phyloP scores from a whole-genome alignment of 768 basidiomycete species.

The Strobilomyces dryophilus region DNA sequence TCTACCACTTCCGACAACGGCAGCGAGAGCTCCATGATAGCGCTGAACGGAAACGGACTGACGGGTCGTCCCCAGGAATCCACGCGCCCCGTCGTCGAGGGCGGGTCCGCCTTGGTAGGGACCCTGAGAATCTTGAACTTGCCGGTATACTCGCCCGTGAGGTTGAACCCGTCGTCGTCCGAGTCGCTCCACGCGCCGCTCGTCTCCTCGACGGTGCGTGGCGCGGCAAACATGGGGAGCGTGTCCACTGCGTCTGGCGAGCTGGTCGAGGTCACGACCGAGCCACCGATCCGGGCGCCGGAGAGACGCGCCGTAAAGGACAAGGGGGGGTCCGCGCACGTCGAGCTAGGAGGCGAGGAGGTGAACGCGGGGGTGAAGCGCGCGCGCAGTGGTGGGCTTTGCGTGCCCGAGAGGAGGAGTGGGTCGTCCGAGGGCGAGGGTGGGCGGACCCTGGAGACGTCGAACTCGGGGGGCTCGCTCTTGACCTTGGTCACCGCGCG shows the following conservation, averaged over 20 bases:
- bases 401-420: constrained; percentile 47
- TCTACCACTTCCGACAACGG: constrained; percentile 11
- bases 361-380: constrained; percentile 37
- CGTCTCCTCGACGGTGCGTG: constrained; percentile 1
- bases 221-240: constrained; percentile 18
- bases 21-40: constrained; percentile 30
- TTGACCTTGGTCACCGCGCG: constrained; percentile 37
- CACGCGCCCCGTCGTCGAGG: constrained; percentile 48
- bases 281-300: not conserved
- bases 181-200: constrained; percentile 26
- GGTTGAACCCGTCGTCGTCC: constrained; percentile 30
- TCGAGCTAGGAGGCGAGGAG: constrained; percentile 26
- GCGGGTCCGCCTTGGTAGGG: constrained; percentile 62
- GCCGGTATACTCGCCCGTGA: constrained; percentile 64
- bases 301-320: constrained; percentile 23
- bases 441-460: constrained; percentile 58
- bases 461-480: constrained; percentile 62
- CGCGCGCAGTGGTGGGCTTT: constrained; percentile 22
- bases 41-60: constrained; percentile 56
- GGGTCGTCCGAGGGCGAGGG: constrained; percentile 77
- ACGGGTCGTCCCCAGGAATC: constrained; percentile 66
- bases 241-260: constrained; percentile 2
- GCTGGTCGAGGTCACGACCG: not conserved
- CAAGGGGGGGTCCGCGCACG: not conserved
- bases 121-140: constrained; percentile 52